These are phyloP conservation scores for Yamadazyma oceani DNA, from an alignment of 1,139 yeast species.

Conservation along the genomic window DNA sequence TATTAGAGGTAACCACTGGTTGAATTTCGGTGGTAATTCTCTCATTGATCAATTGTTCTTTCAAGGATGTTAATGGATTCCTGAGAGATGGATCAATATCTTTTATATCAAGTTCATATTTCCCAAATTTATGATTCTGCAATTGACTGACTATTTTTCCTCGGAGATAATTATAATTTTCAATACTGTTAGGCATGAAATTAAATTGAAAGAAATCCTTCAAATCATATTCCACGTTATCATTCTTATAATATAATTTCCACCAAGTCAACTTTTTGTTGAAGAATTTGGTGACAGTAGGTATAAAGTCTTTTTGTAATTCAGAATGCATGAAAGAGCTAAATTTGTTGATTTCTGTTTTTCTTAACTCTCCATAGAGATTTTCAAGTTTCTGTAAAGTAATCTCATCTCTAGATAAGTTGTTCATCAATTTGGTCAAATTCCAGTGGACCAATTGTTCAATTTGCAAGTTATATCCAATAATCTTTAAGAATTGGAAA, in stretches of 20 bases:
- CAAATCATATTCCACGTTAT: slow-evolving; percentile 46
- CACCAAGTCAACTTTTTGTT: slow-evolving; percentile 39
- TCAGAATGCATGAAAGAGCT: slow-evolving; percentile 38
- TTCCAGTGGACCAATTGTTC: slow-evolving; percentile 25
- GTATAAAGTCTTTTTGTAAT: slow-evolving; percentile 36
- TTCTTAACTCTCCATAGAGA: slow-evolving; percentile 19
- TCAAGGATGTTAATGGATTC: slow-evolving; percentile 37
- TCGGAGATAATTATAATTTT: slow-evolving; percentile 35
- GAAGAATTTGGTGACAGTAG: slow-evolving; percentile 32
- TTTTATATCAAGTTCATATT: slow-evolving; percentile 13
- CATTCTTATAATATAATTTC: slow-evolving; percentile 45
- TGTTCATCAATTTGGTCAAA: slow-evolving; percentile 21
- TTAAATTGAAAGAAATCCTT: slow-evolving; percentile 37
- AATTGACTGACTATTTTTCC: slow-evolving; percentile 37
- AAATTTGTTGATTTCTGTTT: slow-evolving; percentile 28
- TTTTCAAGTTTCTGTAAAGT: slow-evolving; percentile 12
- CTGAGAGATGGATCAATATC: slow-evolving; percentile 6
- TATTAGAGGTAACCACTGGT: slow-evolving; percentile 34
- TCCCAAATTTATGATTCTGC: slow-evolving; percentile 25
- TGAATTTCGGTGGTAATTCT: slow-evolving; percentile 36
- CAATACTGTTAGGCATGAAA: slow-evolving; percentile 44
- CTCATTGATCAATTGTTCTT: slow-evolving; percentile 27
- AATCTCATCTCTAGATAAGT: slow-evolving; percentile 13
- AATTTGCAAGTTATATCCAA: slow-evolving; percentile 28
- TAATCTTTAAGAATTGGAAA: slow-evolving; percentile 32